Evolutionary conservation across 768 basidiomycete genomes (phyloP).

Genomic region (Tubosaeta sp.): DNA sequence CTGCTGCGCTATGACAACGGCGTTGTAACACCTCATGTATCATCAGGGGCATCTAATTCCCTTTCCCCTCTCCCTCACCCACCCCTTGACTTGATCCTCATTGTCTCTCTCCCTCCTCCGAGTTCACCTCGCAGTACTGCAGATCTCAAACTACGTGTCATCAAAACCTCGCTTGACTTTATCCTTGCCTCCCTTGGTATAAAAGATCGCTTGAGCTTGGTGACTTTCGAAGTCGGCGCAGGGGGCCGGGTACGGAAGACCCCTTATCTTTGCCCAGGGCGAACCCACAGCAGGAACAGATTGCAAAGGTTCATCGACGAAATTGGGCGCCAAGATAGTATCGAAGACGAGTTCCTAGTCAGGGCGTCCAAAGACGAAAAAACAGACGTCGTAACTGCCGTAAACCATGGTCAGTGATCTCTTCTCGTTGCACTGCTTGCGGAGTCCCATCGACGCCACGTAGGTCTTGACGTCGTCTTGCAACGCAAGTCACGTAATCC

Average conservation of each 20-base stretch:
- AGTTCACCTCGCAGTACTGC: constrained; percentile 71
- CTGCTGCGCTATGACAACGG: constrained; percentile 53
- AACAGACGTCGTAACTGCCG: constrained; percentile 97
- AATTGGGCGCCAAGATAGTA: constrained; percentile 42
- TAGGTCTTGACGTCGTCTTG: constrained; percentile 88
- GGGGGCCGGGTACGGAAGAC: constrained; percentile 85
- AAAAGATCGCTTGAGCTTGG: constrained; percentile 81
- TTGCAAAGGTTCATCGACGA: constrained; percentile 78
- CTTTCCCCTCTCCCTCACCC: constrained; percentile 81
- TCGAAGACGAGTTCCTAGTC: constrained; percentile 65
- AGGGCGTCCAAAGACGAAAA: constrained; percentile 84
- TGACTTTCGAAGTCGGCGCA: constrained; percentile 87
- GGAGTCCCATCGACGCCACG: neutral
- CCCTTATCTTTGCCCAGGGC: constrained; percentile 80
- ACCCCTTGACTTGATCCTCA: constrained; percentile 86
- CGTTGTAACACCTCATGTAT: constrained; percentile 66
- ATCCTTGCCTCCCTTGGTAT: constrained; percentile 69
- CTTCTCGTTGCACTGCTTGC: neutral
- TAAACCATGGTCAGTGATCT: constrained; percentile 71
- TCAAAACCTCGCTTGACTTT: constrained; percentile 86
- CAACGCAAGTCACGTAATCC: constrained; percentile 93
- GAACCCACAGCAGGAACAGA: constrained; percentile 61
- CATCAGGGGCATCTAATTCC: constrained; percentile 73
- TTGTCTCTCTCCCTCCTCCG: constrained; percentile 80
- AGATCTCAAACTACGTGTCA: constrained; percentile 82